phyloP scores from a whole-genome alignment of 805 yeast species.

The Saccharomycopsis olivae region DNA sequence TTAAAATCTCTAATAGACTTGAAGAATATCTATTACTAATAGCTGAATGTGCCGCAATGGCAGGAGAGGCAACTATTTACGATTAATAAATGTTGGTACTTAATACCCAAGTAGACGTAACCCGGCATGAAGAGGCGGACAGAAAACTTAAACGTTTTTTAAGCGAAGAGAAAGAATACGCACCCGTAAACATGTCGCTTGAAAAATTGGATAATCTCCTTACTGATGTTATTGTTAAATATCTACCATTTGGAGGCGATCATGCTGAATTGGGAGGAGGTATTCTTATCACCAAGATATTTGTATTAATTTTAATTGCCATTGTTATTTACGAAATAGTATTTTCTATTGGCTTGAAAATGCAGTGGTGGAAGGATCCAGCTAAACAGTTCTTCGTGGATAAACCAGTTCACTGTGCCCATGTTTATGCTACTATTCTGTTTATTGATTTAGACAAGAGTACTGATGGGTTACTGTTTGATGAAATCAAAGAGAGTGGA shows the following conservation, averaged over 20 bases:
- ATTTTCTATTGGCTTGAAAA: slow-evolving; percentile 33
- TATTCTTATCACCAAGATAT: slow-evolving; percentile 20
- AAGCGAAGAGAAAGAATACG: too few species aligned
- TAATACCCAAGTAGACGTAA: too few species aligned
- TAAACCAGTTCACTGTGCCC: slow-evolving; percentile 72
- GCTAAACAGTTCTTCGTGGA: slow-evolving; percentile 58
- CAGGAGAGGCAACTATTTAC: slow-evolving; percentile 40
- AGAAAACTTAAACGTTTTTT: background rate
- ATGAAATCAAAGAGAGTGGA: background rate
- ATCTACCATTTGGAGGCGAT: slow-evolving; percentile 17
- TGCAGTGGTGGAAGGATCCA: slow-evolving; percentile 37
- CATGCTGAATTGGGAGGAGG: slow-evolving; percentile 6
- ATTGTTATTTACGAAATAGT: slow-evolving; percentile 28
- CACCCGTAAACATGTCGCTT: too few species aligned
- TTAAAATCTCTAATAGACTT: slow-evolving; percentile 45
- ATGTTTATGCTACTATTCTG: slow-evolving; percentile 47
- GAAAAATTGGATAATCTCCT: background rate
- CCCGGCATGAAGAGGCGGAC: background rate
- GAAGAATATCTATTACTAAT: slow-evolving; percentile 41
- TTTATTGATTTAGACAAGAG: slow-evolving; percentile 20
- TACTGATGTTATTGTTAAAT: slow-evolving; percentile 1
- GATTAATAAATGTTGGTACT: slow-evolving; percentile 9
- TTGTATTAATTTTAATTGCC: slow-evolving; percentile 17
- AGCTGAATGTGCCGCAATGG: slow-evolving; percentile 48
- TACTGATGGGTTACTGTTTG: background rate